These are phyloP conservation scores for Mycena metata DNA, from an alignment of 768 basidiomycete genomes.

Conservation along the genomic window DNA sequence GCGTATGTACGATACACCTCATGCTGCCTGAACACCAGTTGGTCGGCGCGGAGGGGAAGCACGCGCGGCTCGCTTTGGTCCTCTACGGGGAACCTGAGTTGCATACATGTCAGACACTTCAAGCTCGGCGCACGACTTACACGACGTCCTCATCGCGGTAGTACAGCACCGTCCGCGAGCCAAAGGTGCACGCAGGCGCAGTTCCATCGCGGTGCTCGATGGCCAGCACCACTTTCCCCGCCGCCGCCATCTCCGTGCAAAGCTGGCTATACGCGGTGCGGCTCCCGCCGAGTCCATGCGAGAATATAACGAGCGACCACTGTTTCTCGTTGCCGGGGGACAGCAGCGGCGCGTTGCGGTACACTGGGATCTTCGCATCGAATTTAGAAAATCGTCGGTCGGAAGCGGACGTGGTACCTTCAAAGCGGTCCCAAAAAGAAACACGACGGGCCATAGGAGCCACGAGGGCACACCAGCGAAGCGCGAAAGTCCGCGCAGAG, in stretches of 20 bases:
- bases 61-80: constrained; percentile 33
- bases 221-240: constrained; percentile 85
- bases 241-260: constrained; percentile 79
- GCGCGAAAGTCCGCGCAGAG: constrained; percentile 61
- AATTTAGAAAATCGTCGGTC: no score
- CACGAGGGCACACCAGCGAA: constrained; percentile 63
- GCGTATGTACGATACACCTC: constrained; percentile 77
- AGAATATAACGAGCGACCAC: constrained; percentile 89
- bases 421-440: constrained; percentile 63
- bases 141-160: constrained; percentile 67
- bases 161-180: constrained; percentile 59
- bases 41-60: constrained; percentile 72
- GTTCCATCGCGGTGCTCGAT: constrained; percentile 90
- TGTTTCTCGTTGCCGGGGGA: constrained; percentile 52
- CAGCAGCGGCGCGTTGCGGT: constrained; percentile 67
- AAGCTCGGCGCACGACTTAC: constrained; percentile 51
- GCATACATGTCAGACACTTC: constrained; percentile 16
- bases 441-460: constrained; percentile 65
- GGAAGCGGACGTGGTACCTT: constrained; percentile 51
- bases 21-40: constrained; percentile 75
- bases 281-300: constrained; percentile 85
- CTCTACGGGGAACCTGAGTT: constrained; percentile 33
- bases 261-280: constrained; percentile 82
- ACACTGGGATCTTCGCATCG: constrained; percentile 65
- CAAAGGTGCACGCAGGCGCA: constrained; percentile 61